phyloP scores from a whole-genome alignment of 208 protist genomes.

The Crithidia expoeki region DNA sequence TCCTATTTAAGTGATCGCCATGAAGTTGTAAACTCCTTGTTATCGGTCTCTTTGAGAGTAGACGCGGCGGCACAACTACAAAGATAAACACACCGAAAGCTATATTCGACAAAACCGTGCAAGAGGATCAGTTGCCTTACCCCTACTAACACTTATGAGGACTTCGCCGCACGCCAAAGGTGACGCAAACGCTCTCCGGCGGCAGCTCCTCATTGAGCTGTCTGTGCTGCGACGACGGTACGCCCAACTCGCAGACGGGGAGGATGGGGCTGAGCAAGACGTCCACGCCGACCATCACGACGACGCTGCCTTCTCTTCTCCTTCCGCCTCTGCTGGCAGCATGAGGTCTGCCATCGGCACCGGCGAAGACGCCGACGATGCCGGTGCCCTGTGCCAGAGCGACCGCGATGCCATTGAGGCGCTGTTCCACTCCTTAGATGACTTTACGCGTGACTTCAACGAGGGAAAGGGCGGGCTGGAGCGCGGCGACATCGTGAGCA shows the following conservation, averaged over 20 bases:
- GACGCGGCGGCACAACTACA: too few relatives aligned
- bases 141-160: neutral
- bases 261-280: neutral
- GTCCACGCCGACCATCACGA: neutral
- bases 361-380: constrained; percentile 1
- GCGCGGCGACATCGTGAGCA: constrained; percentile 38
- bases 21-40: too few relatives aligned
- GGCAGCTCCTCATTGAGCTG: constrained; percentile 36
- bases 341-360: neutral
- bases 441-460: constrained; percentile 82
- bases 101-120: too few relatives aligned
- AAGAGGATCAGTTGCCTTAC: constrained; percentile 4
- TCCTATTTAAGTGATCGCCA: too few relatives aligned
- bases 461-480: constrained; percentile 57
- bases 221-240: constrained; percentile 30
- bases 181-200: constrained; percentile 7
- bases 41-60: too few relatives aligned
- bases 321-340: neutral
- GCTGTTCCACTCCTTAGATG: constrained; percentile 79
- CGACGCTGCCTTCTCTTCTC: neutral
- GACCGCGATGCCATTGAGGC: constrained; percentile 88
- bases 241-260: neutral
- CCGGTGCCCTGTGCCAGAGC: constrained; percentile 56
- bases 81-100: too few relatives aligned
- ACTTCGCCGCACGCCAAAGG: neutral